phyloP scores from a whole-genome alignment of 164 flowering plant species.

The Vitis rupestris region DNA sequence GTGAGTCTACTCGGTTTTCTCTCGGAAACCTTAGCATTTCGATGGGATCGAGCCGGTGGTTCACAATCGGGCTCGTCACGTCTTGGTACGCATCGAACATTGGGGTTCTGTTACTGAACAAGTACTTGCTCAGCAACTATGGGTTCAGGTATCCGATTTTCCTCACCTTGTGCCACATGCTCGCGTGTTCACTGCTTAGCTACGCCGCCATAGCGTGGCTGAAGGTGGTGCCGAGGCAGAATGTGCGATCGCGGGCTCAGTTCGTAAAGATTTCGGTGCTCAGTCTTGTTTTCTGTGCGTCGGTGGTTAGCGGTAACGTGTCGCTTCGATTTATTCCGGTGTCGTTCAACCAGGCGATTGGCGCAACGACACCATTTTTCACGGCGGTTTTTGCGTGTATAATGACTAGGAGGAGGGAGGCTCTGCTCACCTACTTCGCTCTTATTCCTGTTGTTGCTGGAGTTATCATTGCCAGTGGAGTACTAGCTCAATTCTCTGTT shows the following conservation, averaged over 20 bases:
- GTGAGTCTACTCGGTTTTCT: too few species aligned
- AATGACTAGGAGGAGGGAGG: slow-evolving; percentile 61
- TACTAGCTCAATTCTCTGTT: slow-evolving; percentile 12
- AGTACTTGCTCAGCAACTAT: slow-evolving; percentile 20
- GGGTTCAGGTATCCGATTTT: slow-evolving; percentile 24
- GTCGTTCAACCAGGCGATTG: slow-evolving; percentile 18
- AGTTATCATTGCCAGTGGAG: slow-evolving; percentile 74
- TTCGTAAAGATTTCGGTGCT: slow-evolving; percentile 11
- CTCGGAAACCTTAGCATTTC: not conserved
- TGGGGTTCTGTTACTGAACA: slow-evolving; percentile 15
- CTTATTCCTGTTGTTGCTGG: slow-evolving; percentile 71
- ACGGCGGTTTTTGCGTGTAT: slow-evolving; percentile 69
- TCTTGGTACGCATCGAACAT: slow-evolving; percentile 18
- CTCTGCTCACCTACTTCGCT: slow-evolving; percentile 64
- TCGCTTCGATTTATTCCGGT: slow-evolving; percentile 15
- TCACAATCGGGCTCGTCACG: slow-evolving; percentile 12
- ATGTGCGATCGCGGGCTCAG: slow-evolving; percentile 3
- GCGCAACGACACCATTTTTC: slow-evolving; percentile 35
- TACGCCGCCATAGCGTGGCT: slow-evolving; percentile 15
- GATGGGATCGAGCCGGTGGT: not conserved
- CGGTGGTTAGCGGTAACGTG: slow-evolving; percentile 13
- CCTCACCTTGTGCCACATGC: slow-evolving; percentile 18
- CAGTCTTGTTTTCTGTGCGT: slow-evolving; percentile 13
- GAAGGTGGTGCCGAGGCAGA: slow-evolving; percentile 12
- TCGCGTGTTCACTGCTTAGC: slow-evolving; percentile 11